Evolutionary conservation across 2,329 filamentous ascomycete genomes (phyloP).

Genomic region (Colletotrichum horii): DNA sequence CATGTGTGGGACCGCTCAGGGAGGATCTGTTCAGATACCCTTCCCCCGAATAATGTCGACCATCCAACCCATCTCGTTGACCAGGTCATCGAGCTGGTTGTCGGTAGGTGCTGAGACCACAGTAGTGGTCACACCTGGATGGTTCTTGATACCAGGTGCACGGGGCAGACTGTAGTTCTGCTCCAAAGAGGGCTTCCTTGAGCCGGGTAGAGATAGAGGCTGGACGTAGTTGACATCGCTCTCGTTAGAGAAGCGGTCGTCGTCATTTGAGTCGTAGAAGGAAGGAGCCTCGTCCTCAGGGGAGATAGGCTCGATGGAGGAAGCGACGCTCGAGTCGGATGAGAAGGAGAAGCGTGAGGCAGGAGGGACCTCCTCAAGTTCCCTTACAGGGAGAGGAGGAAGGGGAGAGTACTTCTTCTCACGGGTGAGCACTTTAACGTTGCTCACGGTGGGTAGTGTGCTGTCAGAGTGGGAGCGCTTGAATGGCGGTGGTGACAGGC

Average conservation of each 20-base stretch:
- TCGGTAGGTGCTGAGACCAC: conserved; percentile 40
- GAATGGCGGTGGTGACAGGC: conserved; percentile 59
- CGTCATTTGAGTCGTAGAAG: conserved; percentile 53
- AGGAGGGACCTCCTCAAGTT: conserved; percentile 7
- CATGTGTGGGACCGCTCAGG: background rate
- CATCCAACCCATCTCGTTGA: conserved; percentile 57
- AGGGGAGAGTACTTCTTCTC: conserved; percentile 22
- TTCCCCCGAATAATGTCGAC: conserved; percentile 49
- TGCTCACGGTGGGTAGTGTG: conserved; percentile 24
- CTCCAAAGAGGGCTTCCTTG: conserved; percentile 25
- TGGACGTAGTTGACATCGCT: conserved; percentile 38
- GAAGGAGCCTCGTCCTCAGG: conserved; percentile 47
- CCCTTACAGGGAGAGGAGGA: background rate
- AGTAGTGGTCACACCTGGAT: conserved; percentile 9
- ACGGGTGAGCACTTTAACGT: conserved; percentile 29
- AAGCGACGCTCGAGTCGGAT: conserved; percentile 34
- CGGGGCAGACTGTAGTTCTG: conserved; percentile 52
- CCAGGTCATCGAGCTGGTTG: conserved; percentile 44
- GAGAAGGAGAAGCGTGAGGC: conserved; percentile 34
- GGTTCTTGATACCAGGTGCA: conserved; percentile 28
- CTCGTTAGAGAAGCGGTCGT: conserved; percentile 39
- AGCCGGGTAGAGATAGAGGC: conserved; percentile 21
- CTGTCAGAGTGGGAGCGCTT: conserved; percentile 42
- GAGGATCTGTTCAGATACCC: conserved; percentile 19
- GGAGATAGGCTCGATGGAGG: conserved; percentile 42